Evolutionary conservation across 768 basidiomycete genomes (phyloP).

Genomic region (Stropharia rugosoannulata): DNA sequence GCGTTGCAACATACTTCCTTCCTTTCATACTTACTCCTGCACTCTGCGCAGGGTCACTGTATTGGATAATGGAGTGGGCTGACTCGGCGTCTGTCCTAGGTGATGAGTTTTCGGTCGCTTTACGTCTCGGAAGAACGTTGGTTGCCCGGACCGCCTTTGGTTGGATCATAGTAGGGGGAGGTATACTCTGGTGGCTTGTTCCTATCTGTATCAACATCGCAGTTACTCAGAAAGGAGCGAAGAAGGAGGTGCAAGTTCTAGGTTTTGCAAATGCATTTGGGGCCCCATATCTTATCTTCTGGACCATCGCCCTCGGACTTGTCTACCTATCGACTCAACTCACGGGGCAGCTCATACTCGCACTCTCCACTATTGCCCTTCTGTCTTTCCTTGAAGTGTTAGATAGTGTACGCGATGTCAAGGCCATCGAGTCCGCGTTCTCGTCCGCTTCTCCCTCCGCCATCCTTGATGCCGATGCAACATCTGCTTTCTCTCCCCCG

Average conservation of each 20-base stretch:
- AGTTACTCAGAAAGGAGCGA: constrained; percentile 30
- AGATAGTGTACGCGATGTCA: constrained; percentile 78
- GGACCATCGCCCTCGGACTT: constrained; percentile 60
- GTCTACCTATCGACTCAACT: constrained; percentile 72
- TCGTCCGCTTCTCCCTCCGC: constrained; percentile 44
- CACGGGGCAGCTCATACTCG: constrained; percentile 79
- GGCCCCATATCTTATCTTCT: constrained; percentile 83
- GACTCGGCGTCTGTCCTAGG: constrained; percentile 55
- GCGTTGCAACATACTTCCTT: constrained; percentile 65
- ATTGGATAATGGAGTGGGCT: constrained; percentile 84
- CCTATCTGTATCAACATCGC: constrained; percentile 75
- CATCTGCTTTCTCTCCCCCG: constrained; percentile 26
- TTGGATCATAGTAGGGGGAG: constrained; percentile 51
- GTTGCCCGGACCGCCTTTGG: constrained; percentile 58
- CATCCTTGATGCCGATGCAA: constrained; percentile 33
- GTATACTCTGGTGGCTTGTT: constrained; percentile 65
- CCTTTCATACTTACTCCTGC: constrained; percentile 55
- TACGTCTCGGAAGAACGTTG: constrained; percentile 58
- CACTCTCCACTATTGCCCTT: constrained; percentile 60
- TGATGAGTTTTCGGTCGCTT: constrained; percentile 33
- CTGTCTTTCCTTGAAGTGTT: constrained; percentile 79
- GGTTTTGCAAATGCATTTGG: constrained; percentile 93
- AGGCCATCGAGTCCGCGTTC: constrained; percentile 51
- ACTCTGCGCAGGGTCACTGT: constrained; percentile 56
- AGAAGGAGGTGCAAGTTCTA: constrained; percentile 48